Base-by-base conservation (phyloP, 441 rosid genomes). In the Erodium moschatum region DNA sequence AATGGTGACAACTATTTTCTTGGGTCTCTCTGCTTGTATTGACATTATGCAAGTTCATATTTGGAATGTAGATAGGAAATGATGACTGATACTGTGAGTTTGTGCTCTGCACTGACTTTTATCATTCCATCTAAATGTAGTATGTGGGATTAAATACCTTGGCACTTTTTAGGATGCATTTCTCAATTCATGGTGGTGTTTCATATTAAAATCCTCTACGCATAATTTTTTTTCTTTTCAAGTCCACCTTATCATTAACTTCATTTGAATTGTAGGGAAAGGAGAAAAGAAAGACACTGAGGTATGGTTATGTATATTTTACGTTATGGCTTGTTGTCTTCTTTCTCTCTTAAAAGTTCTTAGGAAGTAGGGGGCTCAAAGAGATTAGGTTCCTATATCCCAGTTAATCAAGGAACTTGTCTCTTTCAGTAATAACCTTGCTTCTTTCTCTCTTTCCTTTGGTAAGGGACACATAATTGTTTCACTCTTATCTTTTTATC, bases 211-310 rank as follows among this genome's bases (percentile, higher is more conserved):
- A 21, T 21, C 15, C 4, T 19, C 21, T n/a, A 5, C 18, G 63
- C 10, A 18, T 56, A 12, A 56, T 61, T 8, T 61, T 24, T 5
- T 9, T 29, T 13, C 1, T 8, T 10, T 24, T 9, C 5, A 61
- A 11, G 11, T 61, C 12, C 21, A 61, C 62, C 68, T 48, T 68
- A 20, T 63, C 0, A 6, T 40, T 64, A 44, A 46, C 63, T 62
- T 33, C 16, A 65, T 46, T 73, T 50, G 61, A 62, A 69, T 70
- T 75, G 73, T 64, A 80, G 87, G 83, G 68, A 61, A 75, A n/a
- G 75, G 75, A 79, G 78, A 74, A 79, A 76, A 76, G 74, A 77
- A 74, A 68, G 62, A 65, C 58, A 19, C 9, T 27, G 83, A 83
- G 85, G 85, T 31, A 31, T 46, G 29, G 8, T 16, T 60, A 61